Base-by-base conservation (phyloP, 1,139 yeast genomes). In the Candida sanyaensis region DNA sequence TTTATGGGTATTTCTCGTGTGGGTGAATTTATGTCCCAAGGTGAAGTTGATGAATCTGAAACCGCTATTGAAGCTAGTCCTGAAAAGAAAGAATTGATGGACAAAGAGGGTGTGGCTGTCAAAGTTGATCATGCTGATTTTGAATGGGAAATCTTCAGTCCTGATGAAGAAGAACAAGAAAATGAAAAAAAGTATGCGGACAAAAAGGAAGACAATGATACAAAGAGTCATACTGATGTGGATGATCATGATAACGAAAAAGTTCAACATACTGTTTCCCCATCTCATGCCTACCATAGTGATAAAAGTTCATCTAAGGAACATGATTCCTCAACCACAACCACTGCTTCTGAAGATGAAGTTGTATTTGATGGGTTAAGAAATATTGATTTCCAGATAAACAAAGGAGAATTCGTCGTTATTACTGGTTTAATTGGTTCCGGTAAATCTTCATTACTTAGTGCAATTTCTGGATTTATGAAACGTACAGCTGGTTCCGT, bases 361-460 rank as follows among this genome's bases (percentile, higher is more conserved):
- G 34, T 40, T 17, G 37, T 29, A 26, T 55, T 55, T 32, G 36
- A 46, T 26, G 56, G 56, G 5, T 56, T 64, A 39, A 54, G 52
- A 8, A 46, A 62, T 44, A 49, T 64, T 10, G 51, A 63, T 39
- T 57, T 65, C 26, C 41, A 50, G 5, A 53, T 65, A 12, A 50
- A 53, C 17, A 56, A 73, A 49, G 86, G 86, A 13, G 89, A 85
- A 59, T 81, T 87, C 51, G 70, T 86, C 5, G 84, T 84, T 50
- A 72, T 87, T n/a, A 83, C 88, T 1, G 95, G 95, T 32, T 62
- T 80, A 6, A 83, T 86, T 58, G 93, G 93, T 2, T 73, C 88
- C 0, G 95, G 95, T 42, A 86, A 87, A 57, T 73, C 88, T 0
- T 82, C 90, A 2, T 66, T 86, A 42, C 69, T 86, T 38, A 68